Evolutionary conservation across 2,329 filamentous ascomycete genomes (phyloP), one percentile per base, ranked within the genome.

Genomic region (Sporothrix mexicana): DNA sequence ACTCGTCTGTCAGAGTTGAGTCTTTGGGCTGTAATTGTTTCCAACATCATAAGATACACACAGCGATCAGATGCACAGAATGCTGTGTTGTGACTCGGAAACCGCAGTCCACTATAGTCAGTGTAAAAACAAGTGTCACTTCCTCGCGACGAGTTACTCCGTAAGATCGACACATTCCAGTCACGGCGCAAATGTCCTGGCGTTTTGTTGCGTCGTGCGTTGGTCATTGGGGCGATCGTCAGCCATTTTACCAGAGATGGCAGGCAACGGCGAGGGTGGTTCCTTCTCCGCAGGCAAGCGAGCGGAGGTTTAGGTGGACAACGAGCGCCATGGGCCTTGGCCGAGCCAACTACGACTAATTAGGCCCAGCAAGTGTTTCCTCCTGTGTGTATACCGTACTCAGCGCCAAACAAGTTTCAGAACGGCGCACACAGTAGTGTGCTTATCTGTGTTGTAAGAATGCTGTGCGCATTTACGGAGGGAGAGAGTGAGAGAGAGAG

Each of bases 231-330:
- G 30, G 43, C 4, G 62, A 66, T 66, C 43, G 62, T 25, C 62
- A 15, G 43, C 43, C 3, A 23, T 20, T 47, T 59, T 25, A 41
- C 61, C 61, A 66, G 41, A 45, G 25, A 62, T 41, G 57, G 57
- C 57, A 62, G 25, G 30, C 15, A 8, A 17, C 13, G 17, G 30
- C 25, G 36, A 41, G 36, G n/a, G 61, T 23, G n/a, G 15, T 41
- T 64, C 6, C 36, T 64, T 64, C 61, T 64, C 61, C 62, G 62
- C 62, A 66, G 36, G n/a, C 36, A 64, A 66, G 12, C 62, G 23
- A 13, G 62, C 30, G 59, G n/a, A 45, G 36, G 13, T 45, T 10
- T 23, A 7, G 30, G 7, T 36, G 30, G 30, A 36, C 30, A 36
- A 36, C 30, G 30, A 36, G 5, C 30, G 5, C 30, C 30, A 36